Base-by-base conservation (phyloP, 768 basidiomycete genomes). In the Lyophyllum atratum region DNA sequence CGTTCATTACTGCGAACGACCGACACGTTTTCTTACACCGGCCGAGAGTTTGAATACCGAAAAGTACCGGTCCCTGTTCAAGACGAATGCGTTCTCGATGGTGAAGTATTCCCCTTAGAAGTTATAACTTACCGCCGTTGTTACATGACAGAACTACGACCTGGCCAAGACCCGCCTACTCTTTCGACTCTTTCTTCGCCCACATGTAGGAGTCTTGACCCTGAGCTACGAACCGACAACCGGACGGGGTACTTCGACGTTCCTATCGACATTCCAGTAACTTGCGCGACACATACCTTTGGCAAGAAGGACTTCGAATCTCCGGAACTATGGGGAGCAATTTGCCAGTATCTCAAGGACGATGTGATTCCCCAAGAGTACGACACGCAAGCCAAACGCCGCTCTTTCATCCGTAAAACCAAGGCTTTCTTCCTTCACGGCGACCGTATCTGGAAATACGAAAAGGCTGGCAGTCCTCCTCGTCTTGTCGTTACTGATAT, bases 401-500 rank as follows among this genome's bases (percentile, higher is more conserved):
- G 19, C 19, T 14, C 26, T 31, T 54, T 54, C 33, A 33, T 54
- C 9, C 10, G 43, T 3, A 22, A 21, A 10, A 37, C 53, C 15
- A 54, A 47, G 25, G 14, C 10, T 1, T 56, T 60, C 50, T 65
- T 71, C 7, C 8, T 67, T 3, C 49, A 61, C 11, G 55, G 66
- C 22, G 42, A 58, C 1, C 26, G 59, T 0, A 50, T 74, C 0
- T 72, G 65, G 66, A n/a, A 26, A 3, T 33, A 43, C 0, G 56
- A 52, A 3, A 65, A 60, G 33, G 58, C 56, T 14, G 52, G 44
- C 2, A 8, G 40, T 14, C 52, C 70, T 4, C 42, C 71, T 8
- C 42, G 66, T 3, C 54, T 73, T 0, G 69, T 74, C 0, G 61
- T 74, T 14, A 52, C 54, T 11, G 55, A 68, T 14, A 0, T 22